phyloP scores from a whole-genome alignment of 176 grass and related monocot species.

The Saccharum officinarum region DNA sequence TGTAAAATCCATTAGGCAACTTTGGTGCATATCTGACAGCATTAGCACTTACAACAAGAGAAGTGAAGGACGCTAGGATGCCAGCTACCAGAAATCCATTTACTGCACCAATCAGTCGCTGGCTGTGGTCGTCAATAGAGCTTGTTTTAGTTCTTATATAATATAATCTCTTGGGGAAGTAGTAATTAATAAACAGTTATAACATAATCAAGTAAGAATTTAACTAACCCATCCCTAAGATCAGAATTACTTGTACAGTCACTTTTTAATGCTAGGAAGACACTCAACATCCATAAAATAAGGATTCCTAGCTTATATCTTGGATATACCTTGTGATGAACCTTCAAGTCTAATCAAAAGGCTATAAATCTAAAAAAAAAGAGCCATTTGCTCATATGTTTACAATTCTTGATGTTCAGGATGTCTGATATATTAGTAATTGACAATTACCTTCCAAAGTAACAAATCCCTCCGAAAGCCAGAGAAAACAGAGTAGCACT shows the following conservation, averaged over 20 bases:
- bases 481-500: constrained; percentile 84
- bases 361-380: not conserved
- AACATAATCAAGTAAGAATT: not conserved
- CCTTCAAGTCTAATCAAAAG: constrained; percentile 10
- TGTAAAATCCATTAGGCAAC: not conserved
- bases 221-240: not conserved
- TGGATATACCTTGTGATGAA: not conserved
- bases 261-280: not conserved
- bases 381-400: not conserved
- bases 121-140: constrained; percentile 56
- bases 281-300: not conserved
- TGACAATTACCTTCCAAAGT: constrained; percentile 73
- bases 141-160: constrained; percentile 1
- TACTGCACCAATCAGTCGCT: constrained; percentile 74
- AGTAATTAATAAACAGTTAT: not conserved
- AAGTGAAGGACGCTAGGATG: constrained; percentile 76
- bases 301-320: not conserved
- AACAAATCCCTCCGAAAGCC: constrained; percentile 86
- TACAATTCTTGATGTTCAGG: not conserved
- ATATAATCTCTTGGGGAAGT: not conserved
- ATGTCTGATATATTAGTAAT: constrained; percentile 23
- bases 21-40: constrained; percentile 7
- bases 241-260: not conserved
- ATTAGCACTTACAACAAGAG: constrained; percentile 79
- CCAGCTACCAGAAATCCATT: constrained; percentile 81